These are phyloP conservation scores for Pseudogymnoascus sp. DNA, from an alignment of 2,329 filamentous ascomycete genomes.

Conservation along the genomic window DNA sequence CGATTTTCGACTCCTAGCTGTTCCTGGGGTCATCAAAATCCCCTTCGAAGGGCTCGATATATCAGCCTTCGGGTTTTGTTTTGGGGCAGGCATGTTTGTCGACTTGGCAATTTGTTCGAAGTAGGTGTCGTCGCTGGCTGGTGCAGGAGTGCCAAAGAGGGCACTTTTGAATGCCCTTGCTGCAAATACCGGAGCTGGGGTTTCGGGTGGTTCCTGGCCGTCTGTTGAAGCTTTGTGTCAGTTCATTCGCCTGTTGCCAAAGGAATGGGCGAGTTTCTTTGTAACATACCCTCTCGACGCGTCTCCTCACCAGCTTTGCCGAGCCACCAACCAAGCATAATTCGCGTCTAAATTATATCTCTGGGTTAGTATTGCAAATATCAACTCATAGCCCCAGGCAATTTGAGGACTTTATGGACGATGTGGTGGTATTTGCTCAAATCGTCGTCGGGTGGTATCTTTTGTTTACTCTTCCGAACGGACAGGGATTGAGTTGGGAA, in stretches of 20 bases:
- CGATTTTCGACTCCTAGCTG: constrained; percentile 51
- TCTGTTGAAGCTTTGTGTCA: background rate
- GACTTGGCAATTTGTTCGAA: constrained; percentile 26
- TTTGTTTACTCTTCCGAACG: constrained; percentile 20
- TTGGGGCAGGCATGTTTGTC: constrained; percentile 21
- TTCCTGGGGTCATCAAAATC: constrained; percentile 57
- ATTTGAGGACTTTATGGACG: background rate
- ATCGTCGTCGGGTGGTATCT: background rate
- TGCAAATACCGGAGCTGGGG: constrained; percentile 57
- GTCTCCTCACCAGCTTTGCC: constrained; percentile 19
- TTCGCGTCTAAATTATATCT: background rate
- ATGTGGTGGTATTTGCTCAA: background rate
- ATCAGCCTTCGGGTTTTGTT: background rate
- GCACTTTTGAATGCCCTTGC: constrained; percentile 56
- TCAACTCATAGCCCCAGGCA: constrained; percentile 9
- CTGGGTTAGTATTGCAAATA: background rate
- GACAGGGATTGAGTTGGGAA: background rate
- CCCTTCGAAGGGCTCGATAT: constrained; percentile 27
- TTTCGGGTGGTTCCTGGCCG: constrained; percentile 46
- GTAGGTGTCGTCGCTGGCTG: constrained; percentile 26
- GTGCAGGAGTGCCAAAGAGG: constrained; percentile 51
- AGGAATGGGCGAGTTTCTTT: background rate
- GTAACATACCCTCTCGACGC: constrained; percentile 15
- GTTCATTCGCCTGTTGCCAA: background rate
- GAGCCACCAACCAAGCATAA: constrained; percentile 28